phyloP scores from a whole-genome alignment of 106 monocot genomes.

The Allium sativum region DNA sequence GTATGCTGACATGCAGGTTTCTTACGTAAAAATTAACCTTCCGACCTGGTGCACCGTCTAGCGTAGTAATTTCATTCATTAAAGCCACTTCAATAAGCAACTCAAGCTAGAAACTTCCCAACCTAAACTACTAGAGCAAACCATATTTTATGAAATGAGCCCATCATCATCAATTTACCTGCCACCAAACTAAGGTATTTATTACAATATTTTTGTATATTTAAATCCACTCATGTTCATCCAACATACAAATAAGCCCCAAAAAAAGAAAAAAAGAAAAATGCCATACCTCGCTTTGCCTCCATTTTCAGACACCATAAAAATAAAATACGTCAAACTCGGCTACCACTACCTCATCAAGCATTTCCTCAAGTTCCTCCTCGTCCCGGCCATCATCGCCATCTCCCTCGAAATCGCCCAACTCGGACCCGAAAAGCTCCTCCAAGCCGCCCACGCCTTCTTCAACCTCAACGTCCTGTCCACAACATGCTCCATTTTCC shows the following conservation, averaged over 20 bases:
- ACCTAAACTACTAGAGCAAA: too few species aligned
- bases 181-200: too few species aligned
- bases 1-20: too few species aligned
- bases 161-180: too few species aligned
- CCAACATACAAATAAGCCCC: background rate
- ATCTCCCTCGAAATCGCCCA: slow-evolving; percentile 12
- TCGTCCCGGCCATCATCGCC: slow-evolving; percentile 22
- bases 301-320: background rate
- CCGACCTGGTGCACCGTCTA: too few species aligned
- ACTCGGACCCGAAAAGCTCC: slow-evolving; percentile 19
- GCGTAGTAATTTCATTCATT: too few species aligned
- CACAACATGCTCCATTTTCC: slow-evolving; percentile 16
- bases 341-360: slow-evolving; percentile 24
- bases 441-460: background rate
- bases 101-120: too few species aligned
- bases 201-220: too few species aligned
- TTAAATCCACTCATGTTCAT: too few species aligned
- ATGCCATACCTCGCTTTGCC: background rate
- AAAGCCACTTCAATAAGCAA: too few species aligned
- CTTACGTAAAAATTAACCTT: too few species aligned
- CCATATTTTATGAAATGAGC: too few species aligned
- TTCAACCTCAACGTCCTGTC: background rate
- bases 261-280: background rate
- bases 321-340: slow-evolving; percentile 26
- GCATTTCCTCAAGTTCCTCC: slow-evolving; percentile 29